phyloP scores from a whole-genome alignment of 2,329 filamentous ascomycete genomes.

The Exophiala oligosperma region DNA sequence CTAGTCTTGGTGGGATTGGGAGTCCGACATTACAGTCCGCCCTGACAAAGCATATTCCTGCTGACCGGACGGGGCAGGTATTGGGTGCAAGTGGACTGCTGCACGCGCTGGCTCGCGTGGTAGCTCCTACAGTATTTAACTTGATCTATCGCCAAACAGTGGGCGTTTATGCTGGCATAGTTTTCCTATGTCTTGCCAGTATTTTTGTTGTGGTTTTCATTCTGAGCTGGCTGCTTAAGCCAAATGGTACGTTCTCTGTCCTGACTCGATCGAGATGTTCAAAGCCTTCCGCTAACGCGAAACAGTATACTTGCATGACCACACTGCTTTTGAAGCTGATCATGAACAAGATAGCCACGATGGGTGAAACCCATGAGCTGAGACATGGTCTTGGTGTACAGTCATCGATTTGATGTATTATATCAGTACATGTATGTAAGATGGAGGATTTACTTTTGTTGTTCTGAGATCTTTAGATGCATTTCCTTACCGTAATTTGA shows the following conservation, averaged over 20 bases:
- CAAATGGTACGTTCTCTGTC: constrained; percentile 63
- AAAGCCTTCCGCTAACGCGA: constrained; percentile 2
- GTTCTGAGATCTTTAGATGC: no score
- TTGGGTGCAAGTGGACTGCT: constrained; percentile 84
- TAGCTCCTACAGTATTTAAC: constrained; percentile 82
- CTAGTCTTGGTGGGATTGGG: constrained; percentile 79
- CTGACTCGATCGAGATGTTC: neutral
- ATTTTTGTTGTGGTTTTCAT: constrained; percentile 68
- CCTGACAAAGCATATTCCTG: constrained; percentile 86
- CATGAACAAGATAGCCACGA: neutral
- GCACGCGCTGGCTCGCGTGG: constrained; percentile 75
- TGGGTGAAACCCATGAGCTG: neutral
- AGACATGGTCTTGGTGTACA: no score
- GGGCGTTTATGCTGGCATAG: constrained; percentile 71
- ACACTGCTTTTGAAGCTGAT: neutral
- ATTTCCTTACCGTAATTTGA: no score
- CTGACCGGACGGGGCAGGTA: constrained; percentile 79
- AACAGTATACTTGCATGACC: constrained; percentile 9
- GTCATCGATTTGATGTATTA: no score
- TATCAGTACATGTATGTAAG: no score
- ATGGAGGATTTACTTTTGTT: no score
- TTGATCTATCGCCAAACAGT: constrained; percentile 83
- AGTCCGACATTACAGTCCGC: constrained; percentile 81
- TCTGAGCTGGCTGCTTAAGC: constrained; percentile 68
- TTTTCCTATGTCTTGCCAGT: constrained; percentile 72